These are phyloP conservation scores for Draba incana DNA, from an alignment of 345 rosid species.

Conservation along the genomic window DNA sequence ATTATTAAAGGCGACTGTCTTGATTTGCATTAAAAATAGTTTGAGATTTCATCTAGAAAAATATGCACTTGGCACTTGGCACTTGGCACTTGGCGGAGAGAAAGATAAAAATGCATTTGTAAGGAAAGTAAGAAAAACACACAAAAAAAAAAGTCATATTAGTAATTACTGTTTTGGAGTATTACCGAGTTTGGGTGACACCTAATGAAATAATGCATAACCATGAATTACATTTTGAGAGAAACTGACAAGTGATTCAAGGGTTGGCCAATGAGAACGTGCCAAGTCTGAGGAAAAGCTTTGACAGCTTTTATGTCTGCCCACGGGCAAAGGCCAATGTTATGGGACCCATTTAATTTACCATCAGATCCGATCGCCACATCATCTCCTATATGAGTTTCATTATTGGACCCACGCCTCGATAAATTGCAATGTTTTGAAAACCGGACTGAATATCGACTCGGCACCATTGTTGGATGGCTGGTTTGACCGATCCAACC, in stretches of 20 bases:
- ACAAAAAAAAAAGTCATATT: neutral
- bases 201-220: slow-evolving; percentile 23
- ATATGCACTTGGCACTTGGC: slow-evolving; percentile 8
- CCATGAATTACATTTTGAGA: neutral
- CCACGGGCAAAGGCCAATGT: slow-evolving; percentile 44
- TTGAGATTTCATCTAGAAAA: slow-evolving; percentile 1
- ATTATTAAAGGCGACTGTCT: slow-evolving; percentile 23
- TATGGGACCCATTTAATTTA: slow-evolving; percentile 28
- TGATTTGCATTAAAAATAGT: slow-evolving; percentile 11
- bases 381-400: slow-evolving; percentile 31
- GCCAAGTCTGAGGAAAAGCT: slow-evolving; percentile 26
- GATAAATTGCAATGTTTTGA: neutral
- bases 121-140: neutral
- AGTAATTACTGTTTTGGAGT: slow-evolving; percentile 19
- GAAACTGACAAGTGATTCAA: slow-evolving; percentile 35
- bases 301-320: slow-evolving; percentile 46
- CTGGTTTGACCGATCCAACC: too few species aligned
- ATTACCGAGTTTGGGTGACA: slow-evolving; percentile 36
- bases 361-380: slow-evolving; percentile 42
- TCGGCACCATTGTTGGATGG: too few species aligned
- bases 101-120: slow-evolving; percentile 22
- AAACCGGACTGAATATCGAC: too few species aligned
- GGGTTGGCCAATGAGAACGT: slow-evolving; percentile 38
- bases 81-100: neutral
- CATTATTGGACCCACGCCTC: neutral